Percentiles rank a stretch among this genome's conserved stretches.
These are phyloP conservation scores for Rosa persica DNA, from an alignment of 306 rosid genomes.

Conservation along the genomic window DNA sequence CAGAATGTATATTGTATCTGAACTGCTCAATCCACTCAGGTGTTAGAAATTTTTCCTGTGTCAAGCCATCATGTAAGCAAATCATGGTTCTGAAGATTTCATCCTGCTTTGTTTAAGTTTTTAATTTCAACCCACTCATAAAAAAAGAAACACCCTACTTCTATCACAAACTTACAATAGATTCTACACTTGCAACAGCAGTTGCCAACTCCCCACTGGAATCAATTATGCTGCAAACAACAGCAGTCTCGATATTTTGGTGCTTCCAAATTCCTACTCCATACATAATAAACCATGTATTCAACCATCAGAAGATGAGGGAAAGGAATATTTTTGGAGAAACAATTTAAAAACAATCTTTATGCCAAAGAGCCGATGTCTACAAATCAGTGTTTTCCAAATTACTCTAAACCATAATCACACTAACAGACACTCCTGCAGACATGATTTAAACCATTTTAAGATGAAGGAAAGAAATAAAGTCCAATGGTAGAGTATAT, in stretches of 20 bases:
- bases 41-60: slow-evolving; percentile 74
- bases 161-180: slow-evolving; percentile 59
- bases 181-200: slow-evolving; percentile 81
- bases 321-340: not conserved
- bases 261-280: slow-evolving; percentile 66
- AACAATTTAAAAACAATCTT: not conserved
- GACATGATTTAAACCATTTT: not conserved
- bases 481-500: not conserved
- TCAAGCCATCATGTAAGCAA: slow-evolving; percentile 19
- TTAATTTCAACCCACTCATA: slow-evolving; percentile 15
- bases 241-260: slow-evolving; percentile 67
- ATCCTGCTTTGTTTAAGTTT: slow-evolving; percentile 27
- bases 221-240: slow-evolving; percentile 78
- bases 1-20: slow-evolving; percentile 45
- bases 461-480: not conserved
- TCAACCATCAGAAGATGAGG: not conserved
- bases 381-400: not conserved
- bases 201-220: slow-evolving; percentile 69
- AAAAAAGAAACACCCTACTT: slow-evolving; percentile 18
- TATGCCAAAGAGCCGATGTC: not conserved
- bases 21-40: slow-evolving; percentile 75
- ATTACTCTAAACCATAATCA: not conserved
- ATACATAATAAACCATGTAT: slow-evolving; percentile 15
- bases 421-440: not conserved
- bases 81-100: slow-evolving; percentile 16